A percentile compares a stretch with the other conserved stretches of the same genome.
phyloP scores from a whole-genome alignment of 73 alveolate species.

The Tetrahymena borealis region DNA sequence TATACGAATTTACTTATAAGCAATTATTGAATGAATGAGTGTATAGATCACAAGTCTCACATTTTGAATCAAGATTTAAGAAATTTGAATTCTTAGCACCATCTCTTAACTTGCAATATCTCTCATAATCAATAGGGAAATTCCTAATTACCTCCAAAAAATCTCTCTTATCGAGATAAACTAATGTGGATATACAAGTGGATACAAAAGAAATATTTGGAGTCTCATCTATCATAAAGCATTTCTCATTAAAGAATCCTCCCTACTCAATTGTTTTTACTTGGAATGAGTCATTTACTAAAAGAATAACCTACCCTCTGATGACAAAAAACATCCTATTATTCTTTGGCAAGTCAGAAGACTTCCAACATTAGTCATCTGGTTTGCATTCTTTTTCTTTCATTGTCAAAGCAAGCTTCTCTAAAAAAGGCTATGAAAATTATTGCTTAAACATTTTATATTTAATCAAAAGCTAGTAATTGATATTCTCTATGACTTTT shows the following conservation, averaged over 20 bases:
- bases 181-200: neutral
- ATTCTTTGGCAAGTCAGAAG: neutral
- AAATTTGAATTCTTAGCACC: neutral
- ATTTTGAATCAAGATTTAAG: neutral
- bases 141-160: neutral
- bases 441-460: neutral
- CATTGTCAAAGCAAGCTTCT: neutral
- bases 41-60: neutral
- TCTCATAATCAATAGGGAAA: neutral
- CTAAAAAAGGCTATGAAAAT: neutral
- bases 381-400: neutral
- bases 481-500: neutral
- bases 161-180: neutral
- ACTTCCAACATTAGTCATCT: neutral
- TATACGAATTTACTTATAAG: neutral
- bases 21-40: neutral
- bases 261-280: neutral
- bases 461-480: neutral
- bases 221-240: neutral
- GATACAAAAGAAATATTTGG: neutral
- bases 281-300: neutral
- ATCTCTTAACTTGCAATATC: neutral
- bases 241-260: neutral
- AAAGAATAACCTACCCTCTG: neutral
- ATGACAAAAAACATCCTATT: neutral